Conservation (phyloP, 2,329 filamentous ascomycete genomes). For the Domatiomyces globalis region DNA sequence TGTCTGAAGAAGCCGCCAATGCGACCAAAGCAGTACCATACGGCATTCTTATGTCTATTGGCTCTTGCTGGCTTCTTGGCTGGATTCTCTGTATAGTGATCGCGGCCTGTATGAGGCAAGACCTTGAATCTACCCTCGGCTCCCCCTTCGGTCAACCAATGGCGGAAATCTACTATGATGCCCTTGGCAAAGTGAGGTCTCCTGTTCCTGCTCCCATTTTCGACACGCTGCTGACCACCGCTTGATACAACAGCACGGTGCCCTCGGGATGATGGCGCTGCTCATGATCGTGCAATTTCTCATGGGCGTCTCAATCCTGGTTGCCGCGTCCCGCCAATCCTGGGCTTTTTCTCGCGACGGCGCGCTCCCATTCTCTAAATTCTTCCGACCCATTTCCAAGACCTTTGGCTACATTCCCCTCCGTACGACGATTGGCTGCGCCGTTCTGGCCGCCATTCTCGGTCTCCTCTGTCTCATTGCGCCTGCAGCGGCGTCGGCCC, state of each 20-base stretch:
- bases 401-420: constrained; percentile 44
- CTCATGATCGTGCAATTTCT: constrained; percentile 49
- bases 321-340: constrained; percentile 45
- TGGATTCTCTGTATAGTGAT: constrained; percentile 45
- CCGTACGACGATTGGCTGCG: constrained; percentile 42
- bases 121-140: constrained; percentile 36
- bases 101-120: constrained; percentile 41
- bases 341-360: constrained; percentile 52
- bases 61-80: constrained; percentile 42
- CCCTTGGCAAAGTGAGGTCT: constrained; percentile 7
- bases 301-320: constrained; percentile 25
- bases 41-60: constrained; percentile 45
- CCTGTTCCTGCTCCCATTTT: not conserved
- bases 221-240: not conserved
- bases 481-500: constrained; percentile 41
- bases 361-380: constrained; percentile 45
- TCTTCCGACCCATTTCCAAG: constrained; percentile 43
- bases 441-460: constrained; percentile 37
- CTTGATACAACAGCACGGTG: constrained; percentile 36
- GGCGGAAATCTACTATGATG: constrained; percentile 28
- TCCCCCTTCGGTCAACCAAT: constrained; percentile 45
- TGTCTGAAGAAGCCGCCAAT: constrained; percentile 48
- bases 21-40: constrained; percentile 45
- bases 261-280: constrained; percentile 44
- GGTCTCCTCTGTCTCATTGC: constrained; percentile 47